phyloP scores from a whole-genome alignment of 768 basidiomycete species.

The Rhodotorula graminis region DNA sequence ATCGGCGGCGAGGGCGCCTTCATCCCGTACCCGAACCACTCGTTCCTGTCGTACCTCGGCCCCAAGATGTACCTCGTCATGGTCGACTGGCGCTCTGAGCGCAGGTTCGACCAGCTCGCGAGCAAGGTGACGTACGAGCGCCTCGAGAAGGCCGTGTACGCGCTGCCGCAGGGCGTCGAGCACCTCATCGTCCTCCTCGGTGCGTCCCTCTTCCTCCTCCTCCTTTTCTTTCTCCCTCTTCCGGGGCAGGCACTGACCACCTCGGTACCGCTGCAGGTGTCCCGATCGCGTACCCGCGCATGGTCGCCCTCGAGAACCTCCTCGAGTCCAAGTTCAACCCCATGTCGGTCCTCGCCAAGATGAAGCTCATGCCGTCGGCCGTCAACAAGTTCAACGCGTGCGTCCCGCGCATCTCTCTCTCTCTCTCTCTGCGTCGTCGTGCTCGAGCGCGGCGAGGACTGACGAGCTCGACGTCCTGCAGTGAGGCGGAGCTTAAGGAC shows the following conservation, averaged over 20 bases:
- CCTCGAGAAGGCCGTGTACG: slow-evolving; percentile 61
- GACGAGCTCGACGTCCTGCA: slow-evolving; percentile 28
- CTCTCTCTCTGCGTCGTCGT: neutral
- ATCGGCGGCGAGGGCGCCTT: slow-evolving; percentile 72
- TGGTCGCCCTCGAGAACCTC: slow-evolving; percentile 64
- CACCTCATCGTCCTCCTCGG: slow-evolving; percentile 82
- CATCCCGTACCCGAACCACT: slow-evolving; percentile 74
- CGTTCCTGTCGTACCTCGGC: slow-evolving; percentile 71
- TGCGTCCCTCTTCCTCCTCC: slow-evolving; percentile 36
- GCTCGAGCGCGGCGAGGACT: neutral
- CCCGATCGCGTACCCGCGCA: slow-evolving; percentile 74
- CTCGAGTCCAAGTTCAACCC: slow-evolving; percentile 73
- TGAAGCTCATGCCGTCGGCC: slow-evolving; percentile 48
- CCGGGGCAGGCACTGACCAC: neutral
- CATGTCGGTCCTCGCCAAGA: slow-evolving; percentile 65
- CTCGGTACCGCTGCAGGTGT: slow-evolving; percentile 14
- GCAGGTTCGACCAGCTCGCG: slow-evolving; percentile 75
- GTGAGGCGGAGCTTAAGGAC: slow-evolving; percentile 76
- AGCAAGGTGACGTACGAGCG: slow-evolving; percentile 66
- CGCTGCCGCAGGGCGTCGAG: slow-evolving; percentile 63
- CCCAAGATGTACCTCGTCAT: slow-evolving; percentile 55
- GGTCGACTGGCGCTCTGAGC: slow-evolving; percentile 65
- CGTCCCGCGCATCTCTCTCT: too few species aligned
- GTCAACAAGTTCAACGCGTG: slow-evolving; percentile 88
- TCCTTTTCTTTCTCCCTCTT: neutral